phyloP scores from a whole-genome alignment of 805 yeast genomes.

The Monosporozyma servazzii region DNA sequence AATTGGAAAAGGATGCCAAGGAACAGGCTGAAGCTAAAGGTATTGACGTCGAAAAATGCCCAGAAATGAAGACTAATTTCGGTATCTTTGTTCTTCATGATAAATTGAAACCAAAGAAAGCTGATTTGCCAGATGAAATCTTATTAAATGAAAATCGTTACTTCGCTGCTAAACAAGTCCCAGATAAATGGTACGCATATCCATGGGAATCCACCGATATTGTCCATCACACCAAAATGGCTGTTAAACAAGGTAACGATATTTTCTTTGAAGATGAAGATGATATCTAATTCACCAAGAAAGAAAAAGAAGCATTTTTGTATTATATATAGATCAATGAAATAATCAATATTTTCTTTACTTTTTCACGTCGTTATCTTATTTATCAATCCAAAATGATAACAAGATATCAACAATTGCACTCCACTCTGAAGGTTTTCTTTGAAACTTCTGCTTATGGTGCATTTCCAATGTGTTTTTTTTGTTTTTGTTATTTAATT shows the following conservation, averaged over 20 bases:
- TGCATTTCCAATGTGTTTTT: too few species aligned
- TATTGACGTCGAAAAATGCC: slow-evolving; percentile 33
- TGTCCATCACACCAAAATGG: slow-evolving; percentile 61
- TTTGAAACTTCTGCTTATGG: too few species aligned
- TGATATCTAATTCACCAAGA: background rate
- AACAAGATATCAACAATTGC: too few species aligned
- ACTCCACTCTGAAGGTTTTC: too few species aligned
- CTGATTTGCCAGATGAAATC: slow-evolving; percentile 58
- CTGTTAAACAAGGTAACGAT: slow-evolving; percentile 69
- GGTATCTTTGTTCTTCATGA: slow-evolving; percentile 74
- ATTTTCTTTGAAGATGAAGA: slow-evolving; percentile 23
- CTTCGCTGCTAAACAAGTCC: slow-evolving; percentile 66
- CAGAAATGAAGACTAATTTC: slow-evolving; percentile 48
- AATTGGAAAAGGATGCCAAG: slow-evolving; percentile 61
- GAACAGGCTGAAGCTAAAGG: slow-evolving; percentile 49
- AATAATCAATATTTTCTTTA: too few species aligned
- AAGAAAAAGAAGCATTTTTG: too few species aligned
- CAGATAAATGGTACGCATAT: slow-evolving; percentile 77
- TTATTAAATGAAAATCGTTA: slow-evolving; percentile 48
- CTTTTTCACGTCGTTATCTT: too few species aligned
- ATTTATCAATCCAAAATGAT: too few species aligned
- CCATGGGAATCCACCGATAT: slow-evolving; percentile 82
- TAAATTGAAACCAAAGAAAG: slow-evolving; percentile 62
- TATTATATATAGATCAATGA: too few species aligned
- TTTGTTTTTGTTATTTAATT: too few species aligned